phyloP scores from a whole-genome alignment of 225 moss, liverwort and hornwort species.

The Polytrichum formosum region DNA sequence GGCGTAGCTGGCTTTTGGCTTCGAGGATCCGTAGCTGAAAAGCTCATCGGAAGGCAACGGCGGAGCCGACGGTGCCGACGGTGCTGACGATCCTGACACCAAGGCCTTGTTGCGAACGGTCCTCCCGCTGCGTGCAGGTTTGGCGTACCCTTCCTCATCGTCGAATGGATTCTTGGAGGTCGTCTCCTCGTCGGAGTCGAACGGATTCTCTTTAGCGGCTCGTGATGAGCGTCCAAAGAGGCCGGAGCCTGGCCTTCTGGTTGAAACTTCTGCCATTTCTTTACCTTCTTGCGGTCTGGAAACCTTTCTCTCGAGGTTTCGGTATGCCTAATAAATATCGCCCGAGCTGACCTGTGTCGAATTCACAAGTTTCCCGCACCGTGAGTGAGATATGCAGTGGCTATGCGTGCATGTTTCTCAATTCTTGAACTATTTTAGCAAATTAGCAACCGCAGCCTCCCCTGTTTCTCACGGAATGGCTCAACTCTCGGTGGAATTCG shows the following conservation, averaged over 20 bases:
- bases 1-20: not conserved
- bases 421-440: too few species aligned
- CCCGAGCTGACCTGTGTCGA: too few species aligned
- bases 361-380: too few species aligned
- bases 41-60: slow-evolving; percentile 2
- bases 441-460: too few species aligned
- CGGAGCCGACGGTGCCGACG: not conserved
- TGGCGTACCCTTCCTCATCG: not conserved
- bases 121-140: not conserved
- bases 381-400: too few species aligned
- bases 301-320: not conserved
- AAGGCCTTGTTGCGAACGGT: not conserved
- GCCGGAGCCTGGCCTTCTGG: not conserved
- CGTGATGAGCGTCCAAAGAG: not conserved
- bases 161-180: not conserved
- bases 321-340: not conserved
- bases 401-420: too few species aligned
- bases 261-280: slow-evolving; percentile 1
- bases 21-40: slow-evolving; percentile 9
- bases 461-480: too few species aligned
- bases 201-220: not conserved
- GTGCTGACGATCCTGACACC: not conserved
- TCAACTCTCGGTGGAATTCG: too few species aligned
- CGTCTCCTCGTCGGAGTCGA: slow-evolving; percentile 7
- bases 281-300: not conserved